Base-by-base conservation (phyloP, 495 filamentous ascomycete species). In the Amorphotheca resinae region DNA sequence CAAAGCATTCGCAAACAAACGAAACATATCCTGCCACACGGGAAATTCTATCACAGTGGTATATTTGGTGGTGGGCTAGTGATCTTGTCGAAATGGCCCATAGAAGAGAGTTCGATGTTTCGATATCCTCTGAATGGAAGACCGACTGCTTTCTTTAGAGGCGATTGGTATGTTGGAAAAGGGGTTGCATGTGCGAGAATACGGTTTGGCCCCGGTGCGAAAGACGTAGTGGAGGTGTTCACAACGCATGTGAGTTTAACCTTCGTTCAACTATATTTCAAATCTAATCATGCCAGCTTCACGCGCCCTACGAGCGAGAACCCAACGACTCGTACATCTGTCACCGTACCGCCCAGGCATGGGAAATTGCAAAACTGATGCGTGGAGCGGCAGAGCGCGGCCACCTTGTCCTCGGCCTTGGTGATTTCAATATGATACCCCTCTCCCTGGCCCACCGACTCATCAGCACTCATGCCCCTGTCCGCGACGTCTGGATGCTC, bases 361-460 rank as follows among this genome's bases (percentile, higher is more conserved):
- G 91, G 91, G 84, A 96, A 62, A 87, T 96, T 36, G 72, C 87
- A 23, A 94, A 93, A 62, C 65, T 95, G 6, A 81, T 95, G 61
- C 79, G 87, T 4, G 83, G 76, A 16, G 91, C 93, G 9, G 73
- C 77, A 1, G 87, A 91, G 53, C 69, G 84, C 4, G 88, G 88
- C 1, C 84, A 91, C 58, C 65, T 95, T 5, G 86, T 85, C 4
- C 66, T 96, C 14, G 89, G 76, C 9, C 58, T 93, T 5, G 91
- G 91, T 17, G 91, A 95, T 61, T 95, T 96, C 64, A 95, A 98
- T 60, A 94, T 95, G 82, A 59, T 85, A 12, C 89, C 91, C 11
- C 64, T 81, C 3, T 93, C 86, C 1, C 77, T 94, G 15, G 82
- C 86, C n/a, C 85, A 95, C 55, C 74, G 76, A 33, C 64, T 98